These are phyloP conservation scores for Litsea cubeba DNA, from an alignment of 164 flowering plant genomes.

Conservation along the genomic window DNA sequence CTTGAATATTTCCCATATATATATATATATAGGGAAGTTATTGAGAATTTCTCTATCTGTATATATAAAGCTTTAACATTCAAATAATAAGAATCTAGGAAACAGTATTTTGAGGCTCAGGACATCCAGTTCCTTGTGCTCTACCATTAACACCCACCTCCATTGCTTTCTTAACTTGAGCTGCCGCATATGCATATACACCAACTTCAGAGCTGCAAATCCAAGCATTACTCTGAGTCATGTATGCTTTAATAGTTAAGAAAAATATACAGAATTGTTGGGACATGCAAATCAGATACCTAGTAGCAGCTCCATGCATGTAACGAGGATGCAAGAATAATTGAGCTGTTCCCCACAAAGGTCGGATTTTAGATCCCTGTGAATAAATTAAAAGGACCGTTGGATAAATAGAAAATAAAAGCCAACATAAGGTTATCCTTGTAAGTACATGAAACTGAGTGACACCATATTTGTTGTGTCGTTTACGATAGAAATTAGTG, in stretches of 20 bases:
- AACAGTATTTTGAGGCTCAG: too few species aligned
- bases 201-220: constrained; percentile 72
- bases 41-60: too few species aligned
- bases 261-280: background rate
- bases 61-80: too few species aligned
- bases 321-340: constrained; percentile 89
- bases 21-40: too few species aligned
- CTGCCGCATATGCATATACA: constrained; percentile 91
- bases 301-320: constrained; percentile 98
- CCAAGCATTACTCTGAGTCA: background rate
- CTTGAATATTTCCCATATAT: too few species aligned
- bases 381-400: background rate
- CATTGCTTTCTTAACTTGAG: constrained; percentile 98
- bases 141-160: constrained; percentile 47
- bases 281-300: constrained; percentile 35
- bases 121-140: too few species aligned
- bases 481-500: background rate
- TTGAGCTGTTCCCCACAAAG: constrained; percentile 97
- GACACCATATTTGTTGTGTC: background rate
- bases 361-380: constrained; percentile 72
- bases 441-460: too few species aligned
- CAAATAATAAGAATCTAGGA: too few species aligned
- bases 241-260: background rate
- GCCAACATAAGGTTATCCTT: constrained; percentile 2
- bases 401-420: background rate